These are phyloP conservation scores for Aspergillus bombycis DNA, from an alignment of 2,329 filamentous ascomycete species.

Conservation along the genomic window DNA sequence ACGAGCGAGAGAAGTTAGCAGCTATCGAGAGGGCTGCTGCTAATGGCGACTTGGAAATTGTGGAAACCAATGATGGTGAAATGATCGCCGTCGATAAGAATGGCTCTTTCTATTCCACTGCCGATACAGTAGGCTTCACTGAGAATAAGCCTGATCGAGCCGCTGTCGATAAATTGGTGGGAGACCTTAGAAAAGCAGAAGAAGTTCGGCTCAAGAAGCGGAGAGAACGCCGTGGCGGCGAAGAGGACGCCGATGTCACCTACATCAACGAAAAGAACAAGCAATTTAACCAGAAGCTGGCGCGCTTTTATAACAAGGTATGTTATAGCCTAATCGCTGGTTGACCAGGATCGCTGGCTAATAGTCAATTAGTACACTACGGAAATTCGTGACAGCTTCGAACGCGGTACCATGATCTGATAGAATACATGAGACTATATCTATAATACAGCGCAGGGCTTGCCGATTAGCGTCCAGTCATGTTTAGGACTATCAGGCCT, in stretches of 20 bases:
- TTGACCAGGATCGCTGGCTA: constrained; percentile 14
- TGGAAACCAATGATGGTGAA: constrained; percentile 94
- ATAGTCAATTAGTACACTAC: constrained; percentile 70
- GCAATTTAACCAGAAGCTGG: constrained; percentile 98
- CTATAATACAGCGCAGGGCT: constrained; percentile 20
- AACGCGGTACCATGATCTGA: constrained; percentile 94
- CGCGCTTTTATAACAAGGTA: constrained; percentile 92
- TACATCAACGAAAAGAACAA: constrained; percentile 99
- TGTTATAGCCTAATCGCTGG: constrained; percentile 19
- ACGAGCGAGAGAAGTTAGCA: constrained; percentile 82
- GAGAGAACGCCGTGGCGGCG: constrained; percentile 75
- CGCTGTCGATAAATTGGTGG: constrained; percentile 83
- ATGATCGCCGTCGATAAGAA: constrained; percentile 91
- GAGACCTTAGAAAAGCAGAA: constrained; percentile 85
- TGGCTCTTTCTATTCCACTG: constrained; percentile 87
- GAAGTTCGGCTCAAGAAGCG: constrained; percentile 84
- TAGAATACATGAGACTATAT: constrained; percentile 22
- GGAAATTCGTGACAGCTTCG: constrained; percentile 96
- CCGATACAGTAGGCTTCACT: constrained; percentile 77
- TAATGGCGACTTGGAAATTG: constrained; percentile 83
- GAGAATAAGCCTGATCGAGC: constrained; percentile 86
- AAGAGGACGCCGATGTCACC: constrained; percentile 88
- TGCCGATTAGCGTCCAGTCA: constrained; percentile 25
- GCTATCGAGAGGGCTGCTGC: constrained; percentile 84
- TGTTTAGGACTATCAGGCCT: background rate